Base-by-base conservation (phyloP, 2,329 filamentous ascomycete genomes). In the Aspergillus novoparasiticus region DNA sequence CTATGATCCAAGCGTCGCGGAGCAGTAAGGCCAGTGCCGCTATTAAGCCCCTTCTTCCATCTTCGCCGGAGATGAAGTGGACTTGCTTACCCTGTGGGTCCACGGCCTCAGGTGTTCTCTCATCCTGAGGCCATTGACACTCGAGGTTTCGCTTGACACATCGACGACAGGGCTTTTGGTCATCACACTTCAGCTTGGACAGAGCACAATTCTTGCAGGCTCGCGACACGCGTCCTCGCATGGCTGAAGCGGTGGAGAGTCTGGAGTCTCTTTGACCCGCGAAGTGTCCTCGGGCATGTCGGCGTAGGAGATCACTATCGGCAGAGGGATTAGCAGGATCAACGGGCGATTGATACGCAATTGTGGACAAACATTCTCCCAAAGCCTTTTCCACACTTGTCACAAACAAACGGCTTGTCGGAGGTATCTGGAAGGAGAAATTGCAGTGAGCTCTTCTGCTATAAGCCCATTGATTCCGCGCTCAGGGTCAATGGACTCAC, bases 161-260 rank as follows among this genome's bases (percentile, higher is more conserved):
- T 53, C 84, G 76, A 64, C 77, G 81, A 68, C 84, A 86, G 9
- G 84, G 84, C 72, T 85, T 85, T 53, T 81, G 78, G 65, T 86
- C 83, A 64, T 85, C 83, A 64, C 84, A 86, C 68, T 83, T 83
- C 23, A 86, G 74, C 67, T 86, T 84, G 3, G 82, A 80, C 26
- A 79, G 76, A 26, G 84, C 83, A 64, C 84, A 85, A 6, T 81
- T 77, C 62, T 83, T 82, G 64, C 84, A 86, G 1, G 84, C 84
- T 69, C 85, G 82, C 6, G 78, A 81, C 4, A 83, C 81, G 8
- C 81, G 75, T 12, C 72, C 71, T 51, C 68, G 71, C 48, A 72
- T 73, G 32, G 68, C 36, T 4, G 67, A 66, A 1, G 66, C 60
- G 56, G 64, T 19, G 21, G 45, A 48, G 69, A 63, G 59, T 70